These are phyloP conservation scores for Cordyceps javanica DNA, from an alignment of 2,329 filamentous ascomycete genomes.

Conservation along the genomic window DNA sequence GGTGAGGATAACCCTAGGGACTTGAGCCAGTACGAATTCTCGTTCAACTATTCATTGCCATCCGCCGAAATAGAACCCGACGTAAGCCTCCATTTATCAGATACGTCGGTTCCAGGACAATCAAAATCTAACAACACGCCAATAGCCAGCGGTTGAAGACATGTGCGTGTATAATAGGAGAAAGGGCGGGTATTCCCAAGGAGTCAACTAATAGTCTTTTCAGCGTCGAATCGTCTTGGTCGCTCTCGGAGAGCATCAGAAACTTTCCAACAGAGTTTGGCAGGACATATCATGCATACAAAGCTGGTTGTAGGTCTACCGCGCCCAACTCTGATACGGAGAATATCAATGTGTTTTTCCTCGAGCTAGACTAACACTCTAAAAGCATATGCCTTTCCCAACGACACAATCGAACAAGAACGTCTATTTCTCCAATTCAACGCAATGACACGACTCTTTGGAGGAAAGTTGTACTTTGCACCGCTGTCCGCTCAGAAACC, in stretches of 20 bases:
- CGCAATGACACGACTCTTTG: conserved; percentile 32
- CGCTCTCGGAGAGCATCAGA: conserved; percentile 35
- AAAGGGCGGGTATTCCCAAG: background rate
- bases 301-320: conserved; percentile 36
- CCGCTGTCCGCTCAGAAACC: conserved; percentile 31
- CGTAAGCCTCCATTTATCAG: background rate
- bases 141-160: conserved; percentile 8
- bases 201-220: conserved; percentile 5
- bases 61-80: conserved; percentile 8
- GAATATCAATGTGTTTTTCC: too few relatives aligned
- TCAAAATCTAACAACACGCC: background rate
- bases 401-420: conserved; percentile 36
- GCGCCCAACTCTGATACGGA: background rate
- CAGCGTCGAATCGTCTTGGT: conserved; percentile 25
- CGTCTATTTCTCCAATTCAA: conserved; percentile 35
- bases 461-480: conserved; percentile 36
- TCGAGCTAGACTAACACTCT: background rate
- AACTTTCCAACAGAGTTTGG: conserved; percentile 38
- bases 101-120: too few relatives aligned
- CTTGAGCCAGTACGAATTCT: conserved; percentile 9
- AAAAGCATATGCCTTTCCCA: conserved; percentile 41
- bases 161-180: conserved; percentile 2
- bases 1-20: background rate
- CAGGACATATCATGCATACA: conserved; percentile 42
- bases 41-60: conserved; percentile 7